phyloP scores from a whole-genome alignment of 257 asterid genomes.

The Solanum chilense region DNA sequence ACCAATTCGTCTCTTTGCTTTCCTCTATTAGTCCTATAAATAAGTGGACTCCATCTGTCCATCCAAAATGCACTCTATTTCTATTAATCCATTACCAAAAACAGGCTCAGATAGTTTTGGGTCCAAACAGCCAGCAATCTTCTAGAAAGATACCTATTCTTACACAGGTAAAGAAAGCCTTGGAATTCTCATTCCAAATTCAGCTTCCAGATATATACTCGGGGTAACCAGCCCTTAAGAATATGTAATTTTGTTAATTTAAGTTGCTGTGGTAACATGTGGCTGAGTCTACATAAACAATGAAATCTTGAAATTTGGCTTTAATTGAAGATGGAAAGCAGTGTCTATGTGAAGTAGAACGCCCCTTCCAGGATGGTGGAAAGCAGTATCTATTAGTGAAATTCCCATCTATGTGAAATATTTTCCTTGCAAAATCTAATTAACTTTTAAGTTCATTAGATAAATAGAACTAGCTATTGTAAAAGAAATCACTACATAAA shows the following conservation, averaged over 20 bases:
- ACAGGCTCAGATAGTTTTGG: neutral
- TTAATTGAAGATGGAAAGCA: neutral
- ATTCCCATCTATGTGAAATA: no score
- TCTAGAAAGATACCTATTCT: neutral
- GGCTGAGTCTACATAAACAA: neutral
- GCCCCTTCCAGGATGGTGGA: neutral
- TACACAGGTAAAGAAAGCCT: neutral
- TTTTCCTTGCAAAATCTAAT: neutral
- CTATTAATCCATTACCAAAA: neutral
- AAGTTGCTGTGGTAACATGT: neutral
- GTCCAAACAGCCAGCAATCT: neutral
- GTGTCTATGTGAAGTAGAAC: neutral
- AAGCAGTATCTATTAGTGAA: neutral
- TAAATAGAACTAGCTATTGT: neutral
- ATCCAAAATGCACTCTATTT: neutral
- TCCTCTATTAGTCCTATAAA: neutral
- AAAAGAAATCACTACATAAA: neutral
- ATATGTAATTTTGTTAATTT: neutral
- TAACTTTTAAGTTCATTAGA: neutral
- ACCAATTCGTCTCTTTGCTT: neutral
- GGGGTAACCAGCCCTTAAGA: neutral
- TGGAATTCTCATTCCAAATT: neutral
- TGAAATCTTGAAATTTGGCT: neutral
- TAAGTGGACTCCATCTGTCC: neutral
- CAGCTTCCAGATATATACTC: neutral